Base-by-base conservation (phyloP, 768 basidiomycete genomes). In the Boletus patriciae region DNA sequence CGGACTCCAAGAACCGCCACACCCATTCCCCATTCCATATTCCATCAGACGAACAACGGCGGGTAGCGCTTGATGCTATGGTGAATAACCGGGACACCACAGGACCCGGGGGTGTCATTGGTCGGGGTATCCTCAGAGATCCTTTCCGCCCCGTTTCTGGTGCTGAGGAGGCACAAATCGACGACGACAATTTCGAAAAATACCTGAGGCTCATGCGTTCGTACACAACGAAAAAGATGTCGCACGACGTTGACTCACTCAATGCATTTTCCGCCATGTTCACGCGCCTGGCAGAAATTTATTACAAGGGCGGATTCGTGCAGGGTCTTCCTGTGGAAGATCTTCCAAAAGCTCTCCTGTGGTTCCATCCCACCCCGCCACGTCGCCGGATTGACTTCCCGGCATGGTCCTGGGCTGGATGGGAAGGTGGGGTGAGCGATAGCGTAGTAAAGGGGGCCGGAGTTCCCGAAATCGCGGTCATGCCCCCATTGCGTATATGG, bases 181-280 rank as follows among this genome's bases (percentile, higher is more conserved):
- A 58, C 11, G n/a, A 16, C 8, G 42, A 54, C 4, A 11, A 34
- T 12, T 51, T 61, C 16, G 15, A 15, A 11, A 45, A 7, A n/a
- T 62, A 59, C 33, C 13, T 37, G 36, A 48, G 40, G 8, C 57
- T 63, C 25, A 52, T 62, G 37, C 6, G 34, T 23, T 12, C n/a
- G 7, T 55, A 53, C 48, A 58, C 59, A n/a, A 34, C 5, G 33
- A 55, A 21, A 27, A 50, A 51, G 16, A 51, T 58, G 46, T 23
- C 51, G 19, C 19, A 43, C 18, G 63, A 64, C 10, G 40, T 25
- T 1, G 63, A 58, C 25, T 48, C 63, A 11, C 57, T 57, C 52
- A 47, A 61, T n/a, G 59, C 59, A 12, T 61, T 63, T 11, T 62
- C 60, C 4, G 57, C 60, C 31, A 5, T 65, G 12, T 52, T 62